Evolutionary conservation across 768 basidiomycete genomes (phyloP).

Genomic region (Hortiboletus campestris): DNA sequence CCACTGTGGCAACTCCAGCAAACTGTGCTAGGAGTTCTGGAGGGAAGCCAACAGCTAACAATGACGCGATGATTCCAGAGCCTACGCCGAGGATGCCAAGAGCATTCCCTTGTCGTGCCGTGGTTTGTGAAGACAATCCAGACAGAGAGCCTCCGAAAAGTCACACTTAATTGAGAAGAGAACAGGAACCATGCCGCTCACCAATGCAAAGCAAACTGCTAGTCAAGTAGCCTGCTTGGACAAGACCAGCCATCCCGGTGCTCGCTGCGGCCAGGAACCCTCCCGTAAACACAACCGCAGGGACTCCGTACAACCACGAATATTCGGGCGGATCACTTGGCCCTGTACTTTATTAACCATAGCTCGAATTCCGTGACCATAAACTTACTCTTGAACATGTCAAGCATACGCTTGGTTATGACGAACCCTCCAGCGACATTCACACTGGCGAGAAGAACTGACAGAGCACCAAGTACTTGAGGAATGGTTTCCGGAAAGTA

Average conservation of each 20-base stretch:
- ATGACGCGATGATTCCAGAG: conserved; percentile 76
- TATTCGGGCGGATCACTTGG: conserved; percentile 87
- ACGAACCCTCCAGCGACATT: conserved; percentile 90
- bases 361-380: not conserved
- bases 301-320: conserved; percentile 76
- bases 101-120: conserved; percentile 84
- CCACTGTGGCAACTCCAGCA: conserved; percentile 71
- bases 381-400: conserved; percentile 81
- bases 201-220: conserved; percentile 87
- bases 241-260: conserved; percentile 81
- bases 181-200: conserved; percentile 23
- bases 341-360: conserved; percentile 38
- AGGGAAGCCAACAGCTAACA: conserved; percentile 81
- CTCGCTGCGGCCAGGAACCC: conserved; percentile 80
- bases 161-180: not conserved
- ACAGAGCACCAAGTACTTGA: conserved; percentile 74
- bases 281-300: conserved; percentile 78
- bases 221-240: conserved; percentile 84
- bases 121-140: conserved; percentile 73
- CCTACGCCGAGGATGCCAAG: conserved; percentile 86
- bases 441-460: conserved; percentile 84
- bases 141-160: conserved; percentile 63
- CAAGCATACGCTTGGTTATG: conserved; percentile 88
- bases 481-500: conserved; percentile 79
- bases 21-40: conserved; percentile 75